These are phyloP conservation scores for Rosa rugosa DNA, from an alignment of 306 rosid genomes.

Conservation along the genomic window DNA sequence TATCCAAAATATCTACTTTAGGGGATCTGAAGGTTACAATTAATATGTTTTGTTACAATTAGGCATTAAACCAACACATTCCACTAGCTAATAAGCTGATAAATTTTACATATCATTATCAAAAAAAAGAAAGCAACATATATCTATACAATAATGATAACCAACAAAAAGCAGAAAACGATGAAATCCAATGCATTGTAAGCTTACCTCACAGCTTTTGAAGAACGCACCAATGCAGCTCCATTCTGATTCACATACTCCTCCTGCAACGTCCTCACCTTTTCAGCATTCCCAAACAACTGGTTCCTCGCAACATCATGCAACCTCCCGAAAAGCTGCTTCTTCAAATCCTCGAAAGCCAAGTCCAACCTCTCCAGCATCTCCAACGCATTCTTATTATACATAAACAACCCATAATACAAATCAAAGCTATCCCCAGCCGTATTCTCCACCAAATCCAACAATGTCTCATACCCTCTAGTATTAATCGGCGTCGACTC, in stretches of 20 bases:
- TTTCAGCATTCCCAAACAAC: slow-evolving; percentile 48
- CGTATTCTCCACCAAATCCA: slow-evolving; percentile 70
- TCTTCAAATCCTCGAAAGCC: slow-evolving; percentile 72
- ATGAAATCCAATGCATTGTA: neutral
- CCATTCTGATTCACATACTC: slow-evolving; percentile 29
- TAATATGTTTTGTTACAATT: slow-evolving; percentile 4
- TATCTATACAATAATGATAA: neutral
- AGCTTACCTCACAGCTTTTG: slow-evolving; percentile 38
- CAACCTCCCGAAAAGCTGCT: slow-evolving; percentile 59
- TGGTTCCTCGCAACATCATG: slow-evolving; percentile 60
- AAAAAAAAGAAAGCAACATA: neutral
- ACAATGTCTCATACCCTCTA: slow-evolving; percentile 66
- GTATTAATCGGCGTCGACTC: slow-evolving; percentile 81
- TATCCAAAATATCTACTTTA: slow-evolving; percentile 21
- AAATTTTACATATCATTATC: neutral
- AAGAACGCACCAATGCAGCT: slow-evolving; percentile 37
- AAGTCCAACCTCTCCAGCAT: slow-evolving; percentile 67
- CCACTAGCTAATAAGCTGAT: neutral
- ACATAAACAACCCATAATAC: slow-evolving; percentile 76
- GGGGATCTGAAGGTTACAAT: slow-evolving; percentile 36
- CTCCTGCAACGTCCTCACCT: slow-evolving; percentile 19
- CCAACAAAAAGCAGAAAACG: too few species aligned
- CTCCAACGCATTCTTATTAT: slow-evolving; percentile 62
- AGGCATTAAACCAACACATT: neutral
- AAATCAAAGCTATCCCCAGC: slow-evolving; percentile 73